Evolutionary conservation across 2,329 filamentous ascomycete species (phyloP).

Genomic region (Beauveria varroae): DNA sequence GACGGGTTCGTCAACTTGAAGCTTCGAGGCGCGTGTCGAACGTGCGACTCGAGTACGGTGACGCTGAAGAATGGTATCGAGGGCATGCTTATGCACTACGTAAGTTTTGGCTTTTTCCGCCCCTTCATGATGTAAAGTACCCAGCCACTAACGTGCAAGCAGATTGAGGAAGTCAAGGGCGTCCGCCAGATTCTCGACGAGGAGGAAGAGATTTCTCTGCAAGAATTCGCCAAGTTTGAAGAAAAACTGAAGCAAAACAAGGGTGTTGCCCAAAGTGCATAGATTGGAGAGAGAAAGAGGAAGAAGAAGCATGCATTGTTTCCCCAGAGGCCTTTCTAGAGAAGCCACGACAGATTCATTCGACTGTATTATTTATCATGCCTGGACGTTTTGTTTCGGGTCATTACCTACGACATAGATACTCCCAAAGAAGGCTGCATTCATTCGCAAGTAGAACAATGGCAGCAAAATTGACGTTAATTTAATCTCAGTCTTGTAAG

Average conservation of each 20-base stretch:
- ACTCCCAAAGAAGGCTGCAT: not conserved
- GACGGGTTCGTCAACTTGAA: conserved; percentile 77
- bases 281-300: not conserved
- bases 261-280: conserved; percentile 19
- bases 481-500: not conserved
- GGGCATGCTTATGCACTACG: conserved; percentile 95
- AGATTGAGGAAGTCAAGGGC: conserved; percentile 93
- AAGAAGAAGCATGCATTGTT: not conserved
- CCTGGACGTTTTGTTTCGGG: not conserved
- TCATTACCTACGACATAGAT: not conserved
- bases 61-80: conserved; percentile 97
- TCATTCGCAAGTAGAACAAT: not conserved
- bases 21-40: conserved; percentile 85
- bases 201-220: conserved; percentile 80
- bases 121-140: not conserved
- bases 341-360: not conserved
- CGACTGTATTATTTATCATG: not conserved
- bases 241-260: conserved; percentile 62
- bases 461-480: not conserved
- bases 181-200: conserved; percentile 86
- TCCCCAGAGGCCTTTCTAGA: not conserved
- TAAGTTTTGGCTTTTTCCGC: conserved; percentile 37
- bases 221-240: conserved; percentile 92
- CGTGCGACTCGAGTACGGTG: conserved; percentile 93
- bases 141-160: conserved; percentile 22